A percentile compares a stretch with the other conserved stretches of the same genome.
Evolutionary conservation across 2,329 filamentous ascomycete species (phyloP).

Genomic region (Alternaria ventricosa): DNA sequence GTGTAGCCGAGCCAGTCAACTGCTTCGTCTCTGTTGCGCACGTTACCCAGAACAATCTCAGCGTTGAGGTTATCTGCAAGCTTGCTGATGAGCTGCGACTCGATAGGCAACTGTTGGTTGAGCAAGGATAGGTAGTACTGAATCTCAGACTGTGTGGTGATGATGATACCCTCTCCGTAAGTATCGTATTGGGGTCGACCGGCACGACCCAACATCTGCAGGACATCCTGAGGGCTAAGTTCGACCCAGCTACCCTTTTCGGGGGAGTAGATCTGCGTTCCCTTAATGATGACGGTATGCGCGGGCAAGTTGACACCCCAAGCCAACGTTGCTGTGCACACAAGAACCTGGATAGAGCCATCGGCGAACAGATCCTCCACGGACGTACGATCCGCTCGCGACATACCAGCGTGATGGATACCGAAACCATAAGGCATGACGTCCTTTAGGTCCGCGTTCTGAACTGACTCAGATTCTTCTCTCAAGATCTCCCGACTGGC

Average conservation of each 20-base stretch:
- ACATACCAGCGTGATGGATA: slow-evolving; percentile 98
- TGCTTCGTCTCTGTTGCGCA: slow-evolving; percentile 88
- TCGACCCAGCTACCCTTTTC: slow-evolving; percentile 99
- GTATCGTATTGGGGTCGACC: slow-evolving; percentile 96
- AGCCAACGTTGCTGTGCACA: slow-evolving; percentile 96
- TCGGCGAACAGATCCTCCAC: slow-evolving; percentile 94
- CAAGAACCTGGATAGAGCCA: slow-evolving; percentile 90
- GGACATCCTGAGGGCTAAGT: slow-evolving; percentile 92
- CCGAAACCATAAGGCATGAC: slow-evolving; percentile 95
- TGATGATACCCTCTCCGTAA: slow-evolving; percentile 98
- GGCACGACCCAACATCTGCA: slow-evolving; percentile 98
- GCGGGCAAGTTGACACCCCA: slow-evolving; percentile 99
- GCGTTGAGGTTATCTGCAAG: slow-evolving; percentile 96
- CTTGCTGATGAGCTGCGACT: slow-evolving; percentile 92
- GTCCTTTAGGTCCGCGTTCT: slow-evolving; percentile 89
- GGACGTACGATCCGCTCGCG: slow-evolving; percentile 88
- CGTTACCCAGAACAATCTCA: slow-evolving; percentile 92
- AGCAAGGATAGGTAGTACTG: slow-evolving; percentile 96
- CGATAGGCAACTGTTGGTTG: slow-evolving; percentile 96
- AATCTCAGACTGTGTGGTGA: slow-evolving; percentile 92
- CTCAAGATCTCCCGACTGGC: slow-evolving; percentile 87
- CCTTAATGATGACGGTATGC: slow-evolving; percentile 98
- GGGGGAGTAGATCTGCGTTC: slow-evolving; percentile 95
- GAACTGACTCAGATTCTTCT: slow-evolving; percentile 81
- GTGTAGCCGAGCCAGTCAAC: slow-evolving; percentile 99